Percentiles rank a stretch among this genome's conserved stretches.
These are phyloP conservation scores for Tephrocybe rancida DNA, from an alignment of 768 basidiomycete genomes.

Conservation along the genomic window DNA sequence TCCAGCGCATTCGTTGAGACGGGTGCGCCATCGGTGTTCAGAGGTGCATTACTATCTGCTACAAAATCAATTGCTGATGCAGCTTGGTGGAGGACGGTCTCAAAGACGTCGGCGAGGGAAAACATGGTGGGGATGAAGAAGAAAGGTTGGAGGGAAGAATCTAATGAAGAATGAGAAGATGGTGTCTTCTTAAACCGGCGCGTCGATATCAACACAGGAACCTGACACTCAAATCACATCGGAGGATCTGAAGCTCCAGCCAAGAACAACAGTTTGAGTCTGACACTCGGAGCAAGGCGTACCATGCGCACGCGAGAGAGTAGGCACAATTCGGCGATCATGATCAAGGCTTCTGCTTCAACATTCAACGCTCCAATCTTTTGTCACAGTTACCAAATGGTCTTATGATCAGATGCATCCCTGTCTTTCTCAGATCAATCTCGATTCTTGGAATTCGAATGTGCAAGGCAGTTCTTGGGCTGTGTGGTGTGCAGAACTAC, in stretches of 20 bases:
- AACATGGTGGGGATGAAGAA: conserved; percentile 11
- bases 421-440: background rate
- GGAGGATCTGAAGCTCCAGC: conserved; percentile 17
- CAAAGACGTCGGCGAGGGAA: background rate
- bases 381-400: background rate
- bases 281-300: conserved; percentile 6
- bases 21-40: conserved; percentile 36
- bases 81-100: conserved; percentile 18
- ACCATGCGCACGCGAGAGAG: background rate
- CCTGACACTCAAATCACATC: conserved; percentile 12
- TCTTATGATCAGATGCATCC: background rate
- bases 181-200: conserved; percentile 5
- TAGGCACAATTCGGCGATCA: conserved; percentile 8
- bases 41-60: conserved; percentile 25
- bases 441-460: background rate
- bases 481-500: background rate
- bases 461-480: background rate
- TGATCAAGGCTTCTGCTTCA: background rate
- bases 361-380: too few species aligned
- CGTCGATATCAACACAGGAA: conserved; percentile 7
- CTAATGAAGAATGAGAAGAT: background rate
- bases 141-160: conserved; percentile 8
- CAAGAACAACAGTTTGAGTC: background rate
- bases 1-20: conserved; percentile 22
- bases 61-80: conserved; percentile 26